Evolutionary conservation across 441 rosid species (phyloP), one percentile per base, ranked within the genome.

Genomic region (Eugenia klotzschiana): DNA sequence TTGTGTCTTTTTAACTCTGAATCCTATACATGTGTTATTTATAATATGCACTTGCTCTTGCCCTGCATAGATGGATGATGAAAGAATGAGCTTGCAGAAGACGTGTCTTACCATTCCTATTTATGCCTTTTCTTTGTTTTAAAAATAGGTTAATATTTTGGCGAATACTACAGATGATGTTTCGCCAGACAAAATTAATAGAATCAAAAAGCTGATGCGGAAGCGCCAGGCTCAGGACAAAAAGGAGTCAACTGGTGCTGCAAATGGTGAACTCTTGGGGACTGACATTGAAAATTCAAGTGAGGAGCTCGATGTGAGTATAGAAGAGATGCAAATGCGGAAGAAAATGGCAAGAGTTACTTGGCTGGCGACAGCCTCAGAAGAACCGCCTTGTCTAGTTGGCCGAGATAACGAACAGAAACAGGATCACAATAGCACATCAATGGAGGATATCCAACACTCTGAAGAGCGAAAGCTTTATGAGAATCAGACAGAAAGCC

Each of bases 141-240:
- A 57, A 64, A 87, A 87, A 87, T 93, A 97, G 99, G 99, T 96
- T 86, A 95, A 96, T 89, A 90, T 96, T 86, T 90, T 97, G 94
- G 92, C 92, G 80, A 92, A 92, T 91, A 87, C 98, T 60, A 91
- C 96, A 85, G 97, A 94, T 87, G 89, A 88, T 87, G 94, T 92
- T 73, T 93, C 98, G 37, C 89, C 92, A 80, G 92, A 92, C 86
- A 96, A 97, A 86, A 94, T 97, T 64, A 93, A 93, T 89, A 91
- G 88, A 72, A 90, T 97, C 84, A 90, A 95, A 84, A 94, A 93
- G 90, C 86, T 97, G 80, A 88, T 96, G 94, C 91, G 87, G 82
- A 90, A 89, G 92, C 91, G 88, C 83, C 90, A 86, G 53, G 90
- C 82, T 86, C 91, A 92, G 83, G 88, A 81, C 82, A 84, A 88